Evolutionary conservation across 2,329 filamentous ascomycete species (phyloP).

Genomic region (Penicillium griseofulvum): DNA sequence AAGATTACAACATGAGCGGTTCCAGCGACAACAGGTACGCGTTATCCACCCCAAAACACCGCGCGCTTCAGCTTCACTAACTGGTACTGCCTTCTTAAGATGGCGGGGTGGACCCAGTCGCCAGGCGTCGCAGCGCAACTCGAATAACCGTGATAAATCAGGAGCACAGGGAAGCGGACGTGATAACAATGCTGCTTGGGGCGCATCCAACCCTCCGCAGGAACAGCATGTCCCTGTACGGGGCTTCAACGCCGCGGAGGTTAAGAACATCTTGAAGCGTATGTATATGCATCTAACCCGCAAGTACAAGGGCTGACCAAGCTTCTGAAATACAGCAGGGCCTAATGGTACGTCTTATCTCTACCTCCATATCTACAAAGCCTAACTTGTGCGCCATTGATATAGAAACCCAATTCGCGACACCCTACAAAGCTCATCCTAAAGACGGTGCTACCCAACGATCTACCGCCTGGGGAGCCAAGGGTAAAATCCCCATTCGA

Average conservation of each 20-base stretch:
- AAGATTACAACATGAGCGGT: conserved; percentile 35
- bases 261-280: conserved; percentile 44
- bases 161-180: conserved; percentile 33
- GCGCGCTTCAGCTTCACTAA: conserved; percentile 11
- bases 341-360: conserved; percentile 28
- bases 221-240: conserved; percentile 45
- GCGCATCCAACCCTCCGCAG: conserved; percentile 25
- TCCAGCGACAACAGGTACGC: conserved; percentile 38
- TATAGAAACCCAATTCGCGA: conserved; percentile 33
- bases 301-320: conserved; percentile 3
- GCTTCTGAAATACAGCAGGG: conserved; percentile 18
- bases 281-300: conserved; percentile 7
- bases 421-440: conserved; percentile 39
- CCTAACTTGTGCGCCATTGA: conserved; percentile 10
- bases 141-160: conserved; percentile 29
- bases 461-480: conserved; percentile 44
- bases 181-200: conserved; percentile 33
- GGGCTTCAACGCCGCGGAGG: conserved; percentile 45
- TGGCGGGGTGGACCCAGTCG: conserved; percentile 44
- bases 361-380: not conserved
- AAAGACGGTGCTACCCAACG: conserved; percentile 38
- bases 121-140: conserved; percentile 38
- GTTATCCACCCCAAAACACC: not conserved
- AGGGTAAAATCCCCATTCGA: conserved; percentile 35
- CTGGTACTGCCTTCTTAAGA: conserved; percentile 23